These are phyloP conservation scores for Magnaporthiopsis poae DNA, from an alignment of 2,329 filamentous ascomycete genomes.

Conservation along the genomic window DNA sequence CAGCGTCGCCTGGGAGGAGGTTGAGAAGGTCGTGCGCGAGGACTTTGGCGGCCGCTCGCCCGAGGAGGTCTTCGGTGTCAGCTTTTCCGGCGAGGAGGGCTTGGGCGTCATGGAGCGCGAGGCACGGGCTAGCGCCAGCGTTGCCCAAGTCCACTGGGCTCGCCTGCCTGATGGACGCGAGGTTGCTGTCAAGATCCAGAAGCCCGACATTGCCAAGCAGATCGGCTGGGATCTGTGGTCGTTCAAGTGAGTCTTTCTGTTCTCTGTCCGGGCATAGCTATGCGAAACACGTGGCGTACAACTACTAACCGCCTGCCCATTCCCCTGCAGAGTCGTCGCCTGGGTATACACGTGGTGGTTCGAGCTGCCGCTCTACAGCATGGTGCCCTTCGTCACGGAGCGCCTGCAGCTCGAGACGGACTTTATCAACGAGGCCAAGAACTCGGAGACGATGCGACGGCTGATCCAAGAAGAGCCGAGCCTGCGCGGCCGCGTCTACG, in stretches of 20 bases:
- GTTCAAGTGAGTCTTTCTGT: conserved; percentile 55
- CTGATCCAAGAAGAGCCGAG: conserved; percentile 67
- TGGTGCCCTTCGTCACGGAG: conserved; percentile 88
- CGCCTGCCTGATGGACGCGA: conserved; percentile 74
- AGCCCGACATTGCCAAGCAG: conserved; percentile 82
- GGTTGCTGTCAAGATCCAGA: conserved; percentile 93
- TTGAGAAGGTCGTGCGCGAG: conserved; percentile 73
- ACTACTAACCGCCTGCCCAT: conserved; percentile 1
- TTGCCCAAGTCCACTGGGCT: conserved; percentile 96
- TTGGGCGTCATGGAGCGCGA: conserved; percentile 50
- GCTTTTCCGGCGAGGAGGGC: conserved; percentile 58
- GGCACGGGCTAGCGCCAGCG: conserved; percentile 70
- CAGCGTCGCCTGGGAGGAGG: conserved; percentile 78
- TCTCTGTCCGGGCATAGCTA: too few species aligned
- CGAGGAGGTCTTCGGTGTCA: conserved; percentile 87
- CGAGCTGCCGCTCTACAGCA: conserved; percentile 79
- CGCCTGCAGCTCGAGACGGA: conserved; percentile 89
- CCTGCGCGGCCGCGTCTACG: conserved; percentile 72
- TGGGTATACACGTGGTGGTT: conserved; percentile 79
- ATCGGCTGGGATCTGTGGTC: conserved; percentile 93
- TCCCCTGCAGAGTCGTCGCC: conserved; percentile 54
- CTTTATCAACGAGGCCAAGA: conserved; percentile 82
- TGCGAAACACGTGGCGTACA: too few species aligned
- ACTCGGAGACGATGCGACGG: conserved; percentile 72
- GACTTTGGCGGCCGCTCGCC: conserved; percentile 77